Percentiles rank a stretch among this genome's conserved stretches.
These are phyloP conservation scores for Fusarium verrucosum DNA, from an alignment of 2,329 filamentous ascomycete species.

Conservation along the genomic window DNA sequence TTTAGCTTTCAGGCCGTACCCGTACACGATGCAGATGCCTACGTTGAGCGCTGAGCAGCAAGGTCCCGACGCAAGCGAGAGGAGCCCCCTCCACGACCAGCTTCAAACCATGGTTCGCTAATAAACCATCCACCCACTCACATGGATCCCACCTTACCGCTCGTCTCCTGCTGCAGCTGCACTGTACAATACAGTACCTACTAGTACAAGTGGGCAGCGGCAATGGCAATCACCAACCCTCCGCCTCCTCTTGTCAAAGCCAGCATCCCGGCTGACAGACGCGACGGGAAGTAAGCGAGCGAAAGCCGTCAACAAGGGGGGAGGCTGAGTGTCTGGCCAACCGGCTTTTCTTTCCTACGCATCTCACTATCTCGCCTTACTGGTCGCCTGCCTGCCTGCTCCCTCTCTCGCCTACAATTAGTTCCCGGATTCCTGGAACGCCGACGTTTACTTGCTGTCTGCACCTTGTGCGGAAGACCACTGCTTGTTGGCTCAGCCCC, in stretches of 20 bases:
- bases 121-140: conserved; percentile 6
- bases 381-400: conserved; percentile 15
- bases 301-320: conserved; percentile 37
- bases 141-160: conserved; percentile 23
- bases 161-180: conserved; percentile 3
- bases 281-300: conserved; percentile 44
- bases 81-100: conserved; percentile 28
- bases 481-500: conserved; percentile 21
- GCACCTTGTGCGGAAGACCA: no score
- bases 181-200: conserved; percentile 15
- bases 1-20: conserved; percentile 26
- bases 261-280: conserved; percentile 40
- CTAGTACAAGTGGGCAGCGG: conserved; percentile 18
- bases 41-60: conserved; percentile 21
- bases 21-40: conserved; percentile 13
- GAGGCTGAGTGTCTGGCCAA: conserved; percentile 29
- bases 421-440: conserved; percentile 42
- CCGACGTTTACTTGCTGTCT: conserved; percentile 25
- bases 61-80: conserved; percentile 28
- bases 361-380: conserved; percentile 43
- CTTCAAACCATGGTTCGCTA: conserved; percentile 26
- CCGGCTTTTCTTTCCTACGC: conserved; percentile 29
- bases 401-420: conserved; percentile 41
- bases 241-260: conserved; percentile 10
- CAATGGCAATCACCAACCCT: conserved; percentile 23